Evolutionary conservation across 331 rosid genomes (phyloP), one percentile per base, ranked within the genome.

Genomic region (Acacia pycnantha): DNA sequence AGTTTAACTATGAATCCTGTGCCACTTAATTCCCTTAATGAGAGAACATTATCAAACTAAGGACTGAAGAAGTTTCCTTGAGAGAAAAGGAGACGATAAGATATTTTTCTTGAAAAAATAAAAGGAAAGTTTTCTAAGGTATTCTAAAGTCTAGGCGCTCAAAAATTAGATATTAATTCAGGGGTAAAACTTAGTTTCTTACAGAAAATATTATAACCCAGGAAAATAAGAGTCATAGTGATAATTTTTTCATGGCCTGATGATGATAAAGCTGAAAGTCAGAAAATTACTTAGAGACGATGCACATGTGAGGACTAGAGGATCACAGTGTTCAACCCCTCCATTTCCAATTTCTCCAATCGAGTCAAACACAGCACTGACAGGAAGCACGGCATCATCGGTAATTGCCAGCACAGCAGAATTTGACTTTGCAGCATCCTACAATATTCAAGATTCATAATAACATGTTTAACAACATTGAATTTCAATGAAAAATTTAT

Each of bases 241-340:
- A 51, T 18, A 51, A 15, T 51, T 18, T 51, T 6, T 19, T 51
- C 24, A 14, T 53, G 24, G 65, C 65, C 4, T 3, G 31, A n/a
- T 58, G 22, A 69, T 15, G 13, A 69, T n/a, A 11, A 69, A 40
- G 51, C 51, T 44, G 1, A 11, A 47, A 73, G 37, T 6, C 12
- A 27, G 46, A 74, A 41, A 86, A 78, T 50, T 91, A 95, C 98
- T 81, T n/a, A 83, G 70, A 46, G 91, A 88, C 44, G 92, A 82
- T 29, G 89, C 94, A 87, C 86, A 88, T 62, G 97, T 91, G 74
- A 95, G 69, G 68, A 91, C 80, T 12, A 89, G 82, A 66, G 94
- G 97, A 86, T 91, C 86, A 56, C 56, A 82, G 66, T 76, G 82
- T 41, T 74, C 86, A 59, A 29, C 29, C 67, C 74, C 90, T 76